Evolutionary conservation across 2,329 filamentous ascomycete species (phyloP).

Genomic region (Calonectria crousiana): DNA sequence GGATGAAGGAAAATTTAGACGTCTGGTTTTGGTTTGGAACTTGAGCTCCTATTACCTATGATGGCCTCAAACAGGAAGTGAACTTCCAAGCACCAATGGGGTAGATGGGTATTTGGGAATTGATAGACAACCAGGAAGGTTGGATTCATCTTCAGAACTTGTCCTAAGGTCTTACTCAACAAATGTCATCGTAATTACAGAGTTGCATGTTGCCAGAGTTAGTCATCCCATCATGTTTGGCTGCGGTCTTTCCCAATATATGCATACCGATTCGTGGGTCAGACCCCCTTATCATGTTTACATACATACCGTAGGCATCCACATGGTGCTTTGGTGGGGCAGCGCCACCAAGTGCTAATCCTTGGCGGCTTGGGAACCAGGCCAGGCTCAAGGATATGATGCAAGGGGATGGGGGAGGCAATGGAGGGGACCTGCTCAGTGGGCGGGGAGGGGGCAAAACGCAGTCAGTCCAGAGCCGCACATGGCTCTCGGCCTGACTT

Average conservation of each 20-base stretch:
- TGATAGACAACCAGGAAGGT: not conserved
- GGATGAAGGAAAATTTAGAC: constrained; percentile 14
- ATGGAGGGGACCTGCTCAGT: constrained; percentile 26
- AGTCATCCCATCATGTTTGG: not conserved
- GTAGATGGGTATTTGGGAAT: not conserved
- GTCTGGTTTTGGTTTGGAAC: not conserved
- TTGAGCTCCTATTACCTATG: not conserved
- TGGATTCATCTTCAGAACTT: not conserved
- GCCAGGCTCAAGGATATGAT: constrained; percentile 35
- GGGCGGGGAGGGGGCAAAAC: constrained; percentile 21
- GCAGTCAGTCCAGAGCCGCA: constrained; percentile 22
- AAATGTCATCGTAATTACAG: not conserved
- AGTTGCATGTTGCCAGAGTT: no score
- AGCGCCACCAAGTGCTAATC: constrained; percentile 18
- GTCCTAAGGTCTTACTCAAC: not conserved
- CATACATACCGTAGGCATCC: constrained; percentile 23
- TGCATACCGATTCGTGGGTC: constrained; percentile 20
- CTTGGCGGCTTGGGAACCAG: constrained; percentile 27
- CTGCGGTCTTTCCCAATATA: constrained; percentile 6
- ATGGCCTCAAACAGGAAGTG: not conserved
- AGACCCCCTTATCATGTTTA: constrained; percentile 9
- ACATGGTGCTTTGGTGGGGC: constrained; percentile 4
- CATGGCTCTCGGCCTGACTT: constrained; percentile 35
- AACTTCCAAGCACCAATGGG: not conserved
- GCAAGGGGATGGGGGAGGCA: constrained; percentile 34